Base-by-base conservation (phyloP, 1,284 basidiomycete species). In the Ganoderma lucidum region DNA sequence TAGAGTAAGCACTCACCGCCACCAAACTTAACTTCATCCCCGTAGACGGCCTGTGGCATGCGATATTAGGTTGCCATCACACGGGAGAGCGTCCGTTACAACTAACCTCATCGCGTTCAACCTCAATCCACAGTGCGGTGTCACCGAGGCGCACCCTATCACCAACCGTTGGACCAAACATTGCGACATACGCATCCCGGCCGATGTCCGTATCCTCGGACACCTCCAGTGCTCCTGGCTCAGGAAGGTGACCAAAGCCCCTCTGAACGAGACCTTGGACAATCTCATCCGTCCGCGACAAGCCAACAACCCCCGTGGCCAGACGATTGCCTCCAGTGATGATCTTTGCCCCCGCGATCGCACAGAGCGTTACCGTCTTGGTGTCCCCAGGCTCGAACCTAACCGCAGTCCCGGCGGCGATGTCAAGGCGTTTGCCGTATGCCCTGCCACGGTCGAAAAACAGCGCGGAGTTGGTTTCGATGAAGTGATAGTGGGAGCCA, bases 11-110 rank as follows among this genome's bases (percentile, higher is more conserved):
- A 72, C 82, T 74, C 74, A 90, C 95, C 97, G 77, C 97, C 97
- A 15, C 97, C 97, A 77, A 99, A 99, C 81, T 99, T 99, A 83
- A 94, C 92, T 83, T 99, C 98, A 75, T 99, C 97, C 10, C 97
- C 96, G 77, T 96, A 96, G 1, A 87, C 82, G 3, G 94, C 92
- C 88, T 93, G 70, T 17, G 15, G 67, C 12, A n/a, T 32, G 28
- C 37, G 19, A 66, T 63, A 62, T 58, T 41, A 37, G 64, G n/a
- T 17, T 12, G 58, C 41, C 60, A 0, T 1, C 41, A 41, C 71
- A 42, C 12, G 41, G 39, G 6, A 19, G 12, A 17, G 66, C 23
- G 12, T 10, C 23, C 28, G 60, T n/a, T 56, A 17, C 42, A 28
- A 42, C 84, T 79, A 79, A 89, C 95, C 88, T 87, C 86, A 77